Evolutionary conservation across 2,329 filamentous ascomycete genomes (phyloP), one percentile per base, ranked within the genome.

Genomic region (Epichloe scottii): DNA sequence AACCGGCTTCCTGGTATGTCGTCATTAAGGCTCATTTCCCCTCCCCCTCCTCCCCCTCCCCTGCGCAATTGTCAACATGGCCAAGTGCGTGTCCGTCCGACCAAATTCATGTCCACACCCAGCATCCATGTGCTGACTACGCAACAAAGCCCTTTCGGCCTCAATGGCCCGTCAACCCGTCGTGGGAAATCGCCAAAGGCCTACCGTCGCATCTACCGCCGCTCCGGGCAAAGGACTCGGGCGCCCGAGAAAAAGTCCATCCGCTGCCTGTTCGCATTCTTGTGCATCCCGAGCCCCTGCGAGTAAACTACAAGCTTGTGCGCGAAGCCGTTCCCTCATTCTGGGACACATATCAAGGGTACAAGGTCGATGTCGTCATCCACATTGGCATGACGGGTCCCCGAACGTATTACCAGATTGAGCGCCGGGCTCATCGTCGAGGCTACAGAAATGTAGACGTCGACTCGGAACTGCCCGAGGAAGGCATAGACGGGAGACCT

Each of bases 311-410:
- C 69, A 68, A 77, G 46, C 72, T 74, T 7, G 84, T 90, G 35
- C 77, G 81, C 48, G 66, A 70, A 12, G 65, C 83, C 2, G 73
- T 90, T 3, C 85, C 88, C 1, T 63, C 62, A 5, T 71, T 95
- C 5, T 79, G 87, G 68, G 69, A 73, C 39, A 51, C 53, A 33
- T 54, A 62, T 63, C 52, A 64, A 58, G 56, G 63, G 48, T 62
- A 59, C 50, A 66, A 70, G 46, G 75, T 82, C 50, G 85, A 94
- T 64, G 68, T 85, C 33, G 74, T 82, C 21, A 65, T 95, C 4
- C 88, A 94, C 65, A 85, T 94, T 48, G 89, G 89, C 55, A 89
- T 94, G 77, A 86, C 87, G 63, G 62, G 85, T 64, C 60, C 78
- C 69, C 58, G 75, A 65, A 59, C 80, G 14, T 66, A 79, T 58